These are phyloP conservation scores for Termitomyces sp. DNA, from an alignment of 768 basidiomycete genomes.

Conservation along the genomic window DNA sequence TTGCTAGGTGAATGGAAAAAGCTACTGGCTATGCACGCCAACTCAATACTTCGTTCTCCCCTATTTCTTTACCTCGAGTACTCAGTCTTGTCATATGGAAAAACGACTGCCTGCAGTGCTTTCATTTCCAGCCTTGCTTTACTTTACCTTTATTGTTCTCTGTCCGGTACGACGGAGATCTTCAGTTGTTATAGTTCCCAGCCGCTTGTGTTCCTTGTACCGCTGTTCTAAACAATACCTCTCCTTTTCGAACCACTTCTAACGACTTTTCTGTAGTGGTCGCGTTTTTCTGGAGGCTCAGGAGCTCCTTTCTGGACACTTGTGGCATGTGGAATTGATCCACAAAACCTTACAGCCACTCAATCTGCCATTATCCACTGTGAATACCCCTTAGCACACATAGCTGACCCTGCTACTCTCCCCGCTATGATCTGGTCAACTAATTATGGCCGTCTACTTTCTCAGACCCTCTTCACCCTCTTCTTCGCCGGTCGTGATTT, in stretches of 20 bases:
- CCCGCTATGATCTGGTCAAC: constrained; percentile 98
- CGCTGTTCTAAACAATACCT: background rate
- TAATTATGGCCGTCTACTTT: constrained; percentile 85
- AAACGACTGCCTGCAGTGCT: no score
- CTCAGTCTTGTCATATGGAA: background rate
- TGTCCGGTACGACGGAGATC: no score
- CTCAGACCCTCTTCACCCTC: constrained; percentile 88
- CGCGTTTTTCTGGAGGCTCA: constrained; percentile 90
- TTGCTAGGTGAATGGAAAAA: background rate
- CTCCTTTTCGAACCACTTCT: background rate
- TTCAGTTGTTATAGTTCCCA: background rate
- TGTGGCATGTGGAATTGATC: constrained; percentile 84
- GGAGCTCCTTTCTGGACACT: constrained; percentile 96
- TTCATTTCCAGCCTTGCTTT: background rate
- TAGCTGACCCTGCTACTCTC: constrained; percentile 63
- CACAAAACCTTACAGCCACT: constrained; percentile 78
- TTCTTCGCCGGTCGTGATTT: constrained; percentile 90
- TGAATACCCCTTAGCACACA: constrained; percentile 69
- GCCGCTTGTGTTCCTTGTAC: background rate
- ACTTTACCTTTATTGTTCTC: background rate
- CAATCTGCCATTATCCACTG: constrained; percentile 82
- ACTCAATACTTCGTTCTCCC: background rate
- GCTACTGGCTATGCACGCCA: background rate
- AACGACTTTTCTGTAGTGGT: constrained; percentile 57
- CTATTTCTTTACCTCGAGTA: background rate